Base-by-base conservation (phyloP, 2,329 filamentous ascomycete genomes). In the Claviceps sp. region DNA sequence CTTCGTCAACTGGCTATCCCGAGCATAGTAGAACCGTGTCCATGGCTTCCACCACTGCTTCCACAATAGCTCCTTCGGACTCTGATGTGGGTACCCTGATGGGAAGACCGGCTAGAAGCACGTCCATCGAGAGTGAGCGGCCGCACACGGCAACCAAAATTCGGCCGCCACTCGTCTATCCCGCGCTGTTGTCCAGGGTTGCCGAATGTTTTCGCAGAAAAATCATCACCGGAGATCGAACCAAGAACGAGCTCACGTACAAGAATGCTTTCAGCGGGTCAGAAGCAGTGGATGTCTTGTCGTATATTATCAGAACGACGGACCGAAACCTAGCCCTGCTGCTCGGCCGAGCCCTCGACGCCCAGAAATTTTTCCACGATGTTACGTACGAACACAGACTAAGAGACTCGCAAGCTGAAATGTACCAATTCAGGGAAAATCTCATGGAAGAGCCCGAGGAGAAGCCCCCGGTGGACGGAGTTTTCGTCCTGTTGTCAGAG, bases 341-440 rank as follows among this genome's bases (percentile, higher is more conserved):
- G 10, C 74, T 98, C 16, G 93, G 93, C 56, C 81, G 93, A 64
- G 89, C 93, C 43, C 73, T 98, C 55, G 93, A 98, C 70, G 93
- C 93, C 24, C 93, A 98, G 65, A 97, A 97, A 66, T 96, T 95
- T 72, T 98, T 98, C 66, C 93, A 98, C 71, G 93, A 98, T 75
- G 93, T 97, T 49, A 96, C 91, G 0, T 98, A 98, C 68, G 91
- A 96, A 61, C 93, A 98, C 68, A 81, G 93, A 47, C 73, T 98
- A 61, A 86, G 93, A 68, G 93, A 98, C 68, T 94, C 91, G n/a
- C 81, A 84, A 42, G 85, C 84, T 50, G 93, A 98, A 68, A 87
- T 98, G 67, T 98, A 97, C 67, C 91, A 97, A 65, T 98, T 98
- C 69, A 83, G 87, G 59, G 91, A 97, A 70, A 94, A 85, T 2